Base-by-base conservation (phyloP, 352 stramenopile genomes). In the Aphanomyces invadans region DNA sequence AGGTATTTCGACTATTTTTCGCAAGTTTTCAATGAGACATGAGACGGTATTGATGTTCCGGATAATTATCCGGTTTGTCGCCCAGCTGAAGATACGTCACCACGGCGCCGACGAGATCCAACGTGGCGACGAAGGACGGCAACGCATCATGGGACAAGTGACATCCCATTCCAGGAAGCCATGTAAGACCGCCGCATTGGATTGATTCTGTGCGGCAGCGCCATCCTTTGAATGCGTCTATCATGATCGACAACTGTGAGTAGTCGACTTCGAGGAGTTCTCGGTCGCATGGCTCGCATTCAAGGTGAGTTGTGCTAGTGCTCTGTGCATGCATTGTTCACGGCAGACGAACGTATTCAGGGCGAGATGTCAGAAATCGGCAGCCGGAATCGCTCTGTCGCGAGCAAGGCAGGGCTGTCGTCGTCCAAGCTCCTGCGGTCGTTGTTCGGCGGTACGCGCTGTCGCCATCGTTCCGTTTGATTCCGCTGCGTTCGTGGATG, bases 261-360 rank as follows among this genome's bases (percentile, higher is more conserved):
- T 70, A 93, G 83, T 93, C 67, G 75, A 88, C 21, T 71, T 74
- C 1, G 78, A 79, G 10, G 85, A 92, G 62, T 92, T 93, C 71
- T 89, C 78, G 36, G 83, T 93, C 69, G 85, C 81, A 56, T 93
- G 85, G 85, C 74, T 93, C 45, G 90, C 85, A 42, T 93, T 93
- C 71, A 91, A 91, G 79, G 84, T 91, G 42, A 15, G 60, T n/a
- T 36, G 0, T 39, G 31, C 26, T 36, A 39, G 3, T 57, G 42
- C 26, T 60, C 45, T 15, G 23, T n/a, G 9, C 11, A 25, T 3
- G 44, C 17, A 61, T 17, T 59, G 7, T 11, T n/a, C 19, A n/a
- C 5, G 23, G 15, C n/a, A n/a, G n/a, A n/a, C n/a, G n/a, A n/a
- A n/a, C n/a, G n/a, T n/a, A n/a, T n/a, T n/a, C n/a, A 63, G 62